phyloP scores from a whole-genome alignment of 352 stramenopile species.

The Phytophthora ramorum region DNA sequence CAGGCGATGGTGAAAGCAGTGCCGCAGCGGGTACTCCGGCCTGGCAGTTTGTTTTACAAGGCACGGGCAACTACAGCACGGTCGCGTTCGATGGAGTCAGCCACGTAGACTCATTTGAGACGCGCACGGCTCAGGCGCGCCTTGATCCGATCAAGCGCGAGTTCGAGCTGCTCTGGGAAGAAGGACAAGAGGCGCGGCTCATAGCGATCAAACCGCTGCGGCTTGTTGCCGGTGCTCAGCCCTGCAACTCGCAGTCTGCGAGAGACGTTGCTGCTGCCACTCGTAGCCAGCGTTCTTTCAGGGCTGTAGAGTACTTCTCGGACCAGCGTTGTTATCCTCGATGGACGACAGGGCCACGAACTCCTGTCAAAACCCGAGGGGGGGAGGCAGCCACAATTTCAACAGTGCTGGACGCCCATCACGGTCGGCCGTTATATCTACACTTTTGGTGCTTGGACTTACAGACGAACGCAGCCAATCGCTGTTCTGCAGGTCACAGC shows the following conservation, averaged over 20 bases:
- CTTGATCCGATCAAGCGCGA: no score
- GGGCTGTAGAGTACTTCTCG: background rate
- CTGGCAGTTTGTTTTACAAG: no score
- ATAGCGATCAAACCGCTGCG: background rate
- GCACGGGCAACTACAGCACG: no score
- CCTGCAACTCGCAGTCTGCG: background rate
- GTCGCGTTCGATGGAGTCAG: no score
- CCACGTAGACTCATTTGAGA: no score
- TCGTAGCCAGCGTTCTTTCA: background rate
- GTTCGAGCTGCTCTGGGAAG: no score
- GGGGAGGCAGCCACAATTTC: background rate
- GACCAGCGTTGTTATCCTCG: background rate
- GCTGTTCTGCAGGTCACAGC: no score
- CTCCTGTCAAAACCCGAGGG: background rate
- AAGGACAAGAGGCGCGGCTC: constrained; percentile 17
- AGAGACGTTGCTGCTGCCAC: background rate
- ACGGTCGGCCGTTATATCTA: background rate
- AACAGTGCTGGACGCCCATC: constrained; percentile 7
- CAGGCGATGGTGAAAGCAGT: no score
- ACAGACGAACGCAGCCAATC: background rate
- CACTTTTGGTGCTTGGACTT: constrained; percentile 15
- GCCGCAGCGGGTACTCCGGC: no score
- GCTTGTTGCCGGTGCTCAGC: background rate
- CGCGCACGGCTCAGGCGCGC: no score
- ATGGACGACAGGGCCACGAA: background rate